Percentiles rank a stretch among this genome's conserved stretches.
Evolutionary conservation across 352 stramenopile genomes (phyloP).

Genomic region (Phytopythium oedochilum): DNA sequence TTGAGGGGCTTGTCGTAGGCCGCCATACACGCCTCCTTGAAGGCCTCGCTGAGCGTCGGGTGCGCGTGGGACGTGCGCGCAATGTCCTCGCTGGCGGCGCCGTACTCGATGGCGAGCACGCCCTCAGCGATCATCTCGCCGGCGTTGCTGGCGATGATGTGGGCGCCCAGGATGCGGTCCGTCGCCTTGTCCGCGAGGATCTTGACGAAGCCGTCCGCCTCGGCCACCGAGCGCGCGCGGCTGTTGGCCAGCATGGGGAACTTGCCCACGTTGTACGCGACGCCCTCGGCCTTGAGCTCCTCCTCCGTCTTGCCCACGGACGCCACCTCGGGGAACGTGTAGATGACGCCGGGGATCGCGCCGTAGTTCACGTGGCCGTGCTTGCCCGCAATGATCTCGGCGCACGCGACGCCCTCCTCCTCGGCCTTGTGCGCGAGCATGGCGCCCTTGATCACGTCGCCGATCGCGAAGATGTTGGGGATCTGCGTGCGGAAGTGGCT

Average conservation of each 20-base stretch:
- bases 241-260: constrained; percentile 99
- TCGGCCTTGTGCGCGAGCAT: constrained; percentile 99
- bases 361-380: constrained; percentile 99
- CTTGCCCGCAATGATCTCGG: constrained; percentile 96
- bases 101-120: constrained; percentile 99
- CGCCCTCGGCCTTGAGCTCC: constrained; percentile 94
- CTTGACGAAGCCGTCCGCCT: constrained; percentile 97
- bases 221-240: constrained; percentile 92
- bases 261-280: constrained; percentile 96
- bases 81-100: constrained; percentile 97
- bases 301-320: constrained; percentile 97
- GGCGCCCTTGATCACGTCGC: constrained; percentile 96
- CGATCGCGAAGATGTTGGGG: constrained; percentile 94
- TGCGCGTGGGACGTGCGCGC: constrained; percentile 98
- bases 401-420: constrained; percentile 97
- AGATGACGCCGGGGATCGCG: constrained; percentile 98
- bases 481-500: constrained; percentile 96
- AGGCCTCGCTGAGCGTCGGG: constrained; percentile 97
- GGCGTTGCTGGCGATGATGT: constrained; percentile 99
- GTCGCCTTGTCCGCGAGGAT: constrained; percentile 97
- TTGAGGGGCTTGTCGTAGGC: constrained; percentile 99
- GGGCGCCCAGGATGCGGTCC: constrained; percentile 97
- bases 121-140: constrained; percentile 99
- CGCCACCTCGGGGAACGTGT: constrained; percentile 96
- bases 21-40: constrained; percentile 99